Base-by-base conservation (phyloP, 352 stramenopile species). In the Blastocystis sp. region DNA sequence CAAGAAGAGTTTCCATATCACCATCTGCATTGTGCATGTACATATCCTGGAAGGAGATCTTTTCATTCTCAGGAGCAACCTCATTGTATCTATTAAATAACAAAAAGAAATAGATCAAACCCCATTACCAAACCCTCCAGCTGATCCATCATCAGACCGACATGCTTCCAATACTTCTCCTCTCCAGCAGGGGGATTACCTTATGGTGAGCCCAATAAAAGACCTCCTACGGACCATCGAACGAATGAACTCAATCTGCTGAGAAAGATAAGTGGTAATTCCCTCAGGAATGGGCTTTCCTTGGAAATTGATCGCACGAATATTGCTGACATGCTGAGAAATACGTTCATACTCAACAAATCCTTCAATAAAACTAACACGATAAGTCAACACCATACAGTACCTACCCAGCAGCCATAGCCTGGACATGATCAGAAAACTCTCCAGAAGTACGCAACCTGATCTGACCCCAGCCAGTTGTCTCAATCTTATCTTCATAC, bases 21-120 rank as follows among this genome's bases (percentile, higher is more conserved):
- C 76, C 76, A 44, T 87, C 76, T 11, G 57, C 60, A 42, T 87
- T 87, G 60, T 87, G 76, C 76, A 87, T 87, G 60, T 87, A 87
- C 60, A 87, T 54, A 13, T 73, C 53, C 3, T 57, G 57, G 57
- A 87, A 87, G 37, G 76, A 48, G 17, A 87, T 40, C 37, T 27
- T 17, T 44, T 87, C 15, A 30, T 40, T 40, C 2, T 40, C 17
- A 44, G 17, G 40, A 30, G 37, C 37, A 19, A 27, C 35, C 13
- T 1, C n/a, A 51, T 87, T 87, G 60, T 73, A 87, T 76, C 76
- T 79, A 22, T 6, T 24, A 17, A 3, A 9, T 19, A 79, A 22
- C 9, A 0, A 11, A 1, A 56, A 11, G 5, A 15, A 13, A 11
- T 57, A 40, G 7, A 17, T 35, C 40, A 33, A 40, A 79, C 68